Base-by-base conservation (phyloP, 1,284 basidiomycete genomes). In the Rhodotorula glutinis region DNA sequence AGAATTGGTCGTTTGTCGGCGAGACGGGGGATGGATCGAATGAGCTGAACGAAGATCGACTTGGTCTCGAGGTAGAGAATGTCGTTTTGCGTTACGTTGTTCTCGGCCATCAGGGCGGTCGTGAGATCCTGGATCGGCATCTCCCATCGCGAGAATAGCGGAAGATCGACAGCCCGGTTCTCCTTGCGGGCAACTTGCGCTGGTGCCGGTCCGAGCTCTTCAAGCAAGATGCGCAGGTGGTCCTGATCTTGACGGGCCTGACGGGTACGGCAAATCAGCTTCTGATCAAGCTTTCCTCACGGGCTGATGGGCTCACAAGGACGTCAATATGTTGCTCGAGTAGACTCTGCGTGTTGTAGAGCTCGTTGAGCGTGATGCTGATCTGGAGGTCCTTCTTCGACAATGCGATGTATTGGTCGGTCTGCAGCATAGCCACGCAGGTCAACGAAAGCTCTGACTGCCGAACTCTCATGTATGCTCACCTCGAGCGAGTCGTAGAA, bases 61-160 rank as follows among this genome's bases (percentile, higher is more conserved):
- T 99, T 99, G 70, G 96, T 91, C 79, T 99, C 96, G 92, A 98
- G 98, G 82, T 98, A 99, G 29, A 98, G 85, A 85, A 99, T 95
- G 80, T 99, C 96, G 77, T 90, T 92, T 65, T 93, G 92, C 29
- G 96, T 98, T 49, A 99, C 89, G 52, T 92, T 92, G 80, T 94
- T 93, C 74, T 86, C 85, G 4, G 82, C 83, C 88, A 98, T 95
- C 72, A 99, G 85, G 1, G 95, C 92, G 27, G 89, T 92, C 66
- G 95, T 92, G 57, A 98, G 88, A 77, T 98, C 96, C 76, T 98
- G 94, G 63, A 98, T 92, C 4, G 94, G 94, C 25, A 93, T 98
- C 82, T 99, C 96, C 96, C 96, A 99, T 33, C 96, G 91, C 74
- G 90, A 94, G 81, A 95, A 98, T 21, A 99, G 82, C 38, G 87